Evolutionary conservation across 148 eudicot species (phyloP).

Genomic region (Fagopyrum homotropicum): DNA sequence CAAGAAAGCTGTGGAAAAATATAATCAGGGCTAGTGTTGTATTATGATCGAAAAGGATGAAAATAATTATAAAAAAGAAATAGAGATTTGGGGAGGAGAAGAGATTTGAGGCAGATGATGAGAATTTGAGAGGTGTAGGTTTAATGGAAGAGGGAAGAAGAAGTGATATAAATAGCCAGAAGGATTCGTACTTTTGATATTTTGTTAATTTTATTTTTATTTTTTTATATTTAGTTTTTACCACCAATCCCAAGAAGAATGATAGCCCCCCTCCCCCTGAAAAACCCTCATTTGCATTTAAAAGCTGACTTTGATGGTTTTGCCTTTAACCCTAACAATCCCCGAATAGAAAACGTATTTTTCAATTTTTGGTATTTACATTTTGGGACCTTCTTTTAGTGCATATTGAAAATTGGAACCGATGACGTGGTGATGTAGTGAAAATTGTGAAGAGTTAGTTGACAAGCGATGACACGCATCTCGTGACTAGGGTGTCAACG

Average conservation of each 20-base stretch:
- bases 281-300: slow-evolving; percentile 3
- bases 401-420: background rate
- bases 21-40: slow-evolving; percentile 11
- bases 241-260: slow-evolving; percentile 16
- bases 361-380: background rate
- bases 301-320: slow-evolving; percentile 6
- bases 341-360: background rate
- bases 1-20: slow-evolving; percentile 21
- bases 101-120: background rate
- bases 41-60: background rate
- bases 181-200: background rate
- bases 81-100: background rate
- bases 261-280: background rate
- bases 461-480: too few species aligned
- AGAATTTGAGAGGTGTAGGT: slow-evolving; percentile 13
- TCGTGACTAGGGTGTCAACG: too few species aligned
- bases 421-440: background rate
- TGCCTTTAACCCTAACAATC: slow-evolving; percentile 7
- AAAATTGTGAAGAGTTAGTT: too few species aligned
- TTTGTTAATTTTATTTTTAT: background rate
- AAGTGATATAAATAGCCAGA: slow-evolving; percentile 9
- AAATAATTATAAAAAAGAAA: background rate
- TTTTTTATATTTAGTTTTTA: background rate
- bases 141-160: background rate
- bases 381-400: background rate